Evolutionary conservation across 306 rosid species (phyloP).

Genomic region (Gleditsia sinensis): DNA sequence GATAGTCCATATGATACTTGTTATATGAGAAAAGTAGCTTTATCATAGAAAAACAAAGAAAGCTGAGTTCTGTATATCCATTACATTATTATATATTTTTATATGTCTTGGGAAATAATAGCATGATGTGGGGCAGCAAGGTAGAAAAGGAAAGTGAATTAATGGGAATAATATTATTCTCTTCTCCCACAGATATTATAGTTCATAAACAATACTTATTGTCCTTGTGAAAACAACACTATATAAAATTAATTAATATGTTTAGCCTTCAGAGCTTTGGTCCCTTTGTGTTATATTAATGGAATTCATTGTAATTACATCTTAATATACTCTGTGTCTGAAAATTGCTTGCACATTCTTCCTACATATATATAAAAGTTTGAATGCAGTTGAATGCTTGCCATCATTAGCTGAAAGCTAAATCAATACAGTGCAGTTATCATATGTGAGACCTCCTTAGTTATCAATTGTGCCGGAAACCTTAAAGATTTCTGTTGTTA

Average conservation of each 20-base stretch:
- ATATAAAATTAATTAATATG: neutral
- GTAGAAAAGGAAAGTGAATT: conserved; percentile 3
- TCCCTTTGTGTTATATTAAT: conserved; percentile 8
- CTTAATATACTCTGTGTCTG: neutral
- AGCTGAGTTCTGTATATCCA: neutral
- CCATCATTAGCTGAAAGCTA: neutral
- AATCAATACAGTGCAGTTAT: neutral
- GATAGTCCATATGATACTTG: neutral
- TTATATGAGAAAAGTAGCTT: neutral
- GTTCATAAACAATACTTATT: neutral
- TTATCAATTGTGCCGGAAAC: neutral
- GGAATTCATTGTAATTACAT: neutral
- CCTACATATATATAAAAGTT: too few species aligned
- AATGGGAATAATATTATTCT: neutral
- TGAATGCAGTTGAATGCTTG: neutral
- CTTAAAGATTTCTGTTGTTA: neutral
- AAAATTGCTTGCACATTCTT: conserved; percentile 1
- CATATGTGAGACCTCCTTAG: neutral
- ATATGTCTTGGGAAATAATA: neutral
- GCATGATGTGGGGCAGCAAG: conserved; percentile 1
- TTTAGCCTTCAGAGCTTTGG: neutral
- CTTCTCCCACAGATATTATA: neutral
- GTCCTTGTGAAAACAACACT: neutral
- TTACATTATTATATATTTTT: neutral
- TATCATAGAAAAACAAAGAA: neutral